These are phyloP conservation scores for Nemania sp. DNA, from an alignment of 2,329 filamentous ascomycete genomes.

Conservation along the genomic window DNA sequence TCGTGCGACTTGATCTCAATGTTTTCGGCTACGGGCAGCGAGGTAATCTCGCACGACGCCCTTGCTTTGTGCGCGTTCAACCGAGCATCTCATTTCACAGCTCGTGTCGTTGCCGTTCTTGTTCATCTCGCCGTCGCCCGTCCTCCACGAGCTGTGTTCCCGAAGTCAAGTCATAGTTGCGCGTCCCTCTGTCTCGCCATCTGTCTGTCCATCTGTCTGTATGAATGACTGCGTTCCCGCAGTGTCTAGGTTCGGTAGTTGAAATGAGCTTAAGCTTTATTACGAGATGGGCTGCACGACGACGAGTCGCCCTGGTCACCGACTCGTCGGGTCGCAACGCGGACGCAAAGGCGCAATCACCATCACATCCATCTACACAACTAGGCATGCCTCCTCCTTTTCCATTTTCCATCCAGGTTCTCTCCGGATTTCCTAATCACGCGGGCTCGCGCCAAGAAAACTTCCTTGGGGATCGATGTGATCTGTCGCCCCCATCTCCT, in stretches of 20 bases:
- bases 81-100: slow-evolving; percentile 13
- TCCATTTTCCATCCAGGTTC: neutral
- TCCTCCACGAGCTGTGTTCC: slow-evolving; percentile 4
- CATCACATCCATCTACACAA: neutral
- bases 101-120: slow-evolving; percentile 12
- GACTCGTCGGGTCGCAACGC: neutral
- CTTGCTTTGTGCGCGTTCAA: slow-evolving; percentile 8
- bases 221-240: neutral
- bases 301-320: neutral
- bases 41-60: slow-evolving; percentile 20
- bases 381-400: no score
- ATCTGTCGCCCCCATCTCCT: neutral
- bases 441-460: neutral
- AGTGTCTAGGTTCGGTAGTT: neutral
- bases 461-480: neutral
- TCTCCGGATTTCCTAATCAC: neutral
- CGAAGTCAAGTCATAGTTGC: neutral
- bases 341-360: neutral
- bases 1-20: slow-evolving; percentile 27
- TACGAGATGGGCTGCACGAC: no score
- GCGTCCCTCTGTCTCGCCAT: neutral
- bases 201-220: neutral
- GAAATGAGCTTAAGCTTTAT: neutral
- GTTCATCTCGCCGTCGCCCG: neutral
- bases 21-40: slow-evolving; percentile 26